Evolutionary conservation across 2,329 filamentous ascomycete species (phyloP).

Genomic region (Bimuria novae-zelandiae): DNA sequence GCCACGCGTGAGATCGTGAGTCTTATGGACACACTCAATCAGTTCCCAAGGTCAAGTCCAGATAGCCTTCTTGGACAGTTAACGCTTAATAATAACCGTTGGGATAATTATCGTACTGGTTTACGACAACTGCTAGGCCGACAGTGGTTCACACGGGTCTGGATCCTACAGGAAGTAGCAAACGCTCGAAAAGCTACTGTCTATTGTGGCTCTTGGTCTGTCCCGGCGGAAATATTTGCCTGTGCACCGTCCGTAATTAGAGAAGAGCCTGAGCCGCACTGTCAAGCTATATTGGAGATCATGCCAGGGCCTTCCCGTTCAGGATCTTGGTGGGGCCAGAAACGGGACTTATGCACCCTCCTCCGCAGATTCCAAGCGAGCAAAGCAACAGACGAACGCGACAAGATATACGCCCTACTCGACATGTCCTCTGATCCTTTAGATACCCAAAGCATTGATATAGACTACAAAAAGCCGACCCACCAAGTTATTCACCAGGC

Average conservation of each 20-base stretch:
- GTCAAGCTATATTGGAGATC: not conserved
- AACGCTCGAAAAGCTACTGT: not conserved
- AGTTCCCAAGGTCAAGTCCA: not conserved
- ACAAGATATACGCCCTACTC: constrained; percentile 18
- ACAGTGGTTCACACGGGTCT: constrained; percentile 10
- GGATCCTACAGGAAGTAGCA: constrained; percentile 1
- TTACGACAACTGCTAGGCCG: constrained; percentile 9
- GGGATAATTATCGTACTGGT: constrained; percentile 7
- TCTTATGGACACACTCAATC: constrained; percentile 15
- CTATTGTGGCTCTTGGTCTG: constrained; percentile 3
- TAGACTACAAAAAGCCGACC: constrained; percentile 13
- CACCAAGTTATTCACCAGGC: constrained; percentile 5
- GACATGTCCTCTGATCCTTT: constrained; percentile 14
- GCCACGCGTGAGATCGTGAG: constrained; percentile 13
- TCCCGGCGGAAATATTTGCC: constrained; percentile 2
- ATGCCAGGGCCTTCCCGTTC: not conserved
- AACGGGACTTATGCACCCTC: constrained; percentile 2
- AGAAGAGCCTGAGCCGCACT: constrained; percentile 2
- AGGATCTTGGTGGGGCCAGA: constrained; percentile 1
- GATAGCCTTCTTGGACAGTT: not conserved
- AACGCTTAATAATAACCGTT: constrained; percentile 7
- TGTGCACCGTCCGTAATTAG: not conserved
- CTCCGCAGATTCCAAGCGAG: constrained; percentile 7
- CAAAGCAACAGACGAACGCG: constrained; percentile 17
- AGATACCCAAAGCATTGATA: constrained; percentile 8